Evolutionary conservation across 2,329 filamentous ascomycete species (phyloP), one percentile per base, ranked within the genome.

Genomic region (Alternaria consortialis): DNA sequence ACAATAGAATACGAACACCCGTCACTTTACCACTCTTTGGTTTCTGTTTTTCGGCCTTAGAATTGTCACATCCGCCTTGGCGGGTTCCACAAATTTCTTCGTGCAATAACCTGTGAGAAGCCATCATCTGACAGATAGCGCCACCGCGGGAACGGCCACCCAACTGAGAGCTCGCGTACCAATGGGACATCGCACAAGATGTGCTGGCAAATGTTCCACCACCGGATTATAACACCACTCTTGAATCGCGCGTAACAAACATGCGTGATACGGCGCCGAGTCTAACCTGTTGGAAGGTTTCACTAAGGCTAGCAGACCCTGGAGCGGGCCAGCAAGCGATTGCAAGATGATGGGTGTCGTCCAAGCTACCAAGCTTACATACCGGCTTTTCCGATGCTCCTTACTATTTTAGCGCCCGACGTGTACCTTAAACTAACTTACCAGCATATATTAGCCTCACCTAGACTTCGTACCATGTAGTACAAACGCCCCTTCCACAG

Each of bases 171-270:
- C 40, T 55, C 27, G 48, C 25, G 25, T 52, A 44, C 42, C 20
- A 53, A 62, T 58, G 25, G 29, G 32, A 15, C 40, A 62, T 40
- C 27, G 17, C 50, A 27, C 47, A 40, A 48, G 29, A 31, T 72
- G 67, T 58, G 68, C 55, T 72, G 69, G 67, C 68, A 71, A 50
- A 56, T 66, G 70, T 74, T 66, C 53, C 71, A 74, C 72, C 8
- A 55, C 54, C 27, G 44, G 34, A 55, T 46, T 56, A 44, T 39
- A 27, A 40, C n/a, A 50, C 32, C 47, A 54, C 62, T 56, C 62
- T 59, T 57, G 52, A 61, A 66, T 68, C 56, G 64, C 44, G n/a
- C 56, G 65, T 52, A 59, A 62, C 60, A 60, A 17, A 56, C 57
- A 66, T 60, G 34, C 63, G 70, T 74, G 58, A 51, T 31, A 73